These are phyloP conservation scores for Auxenochlorella protothecoides DNA, from an alignment of 139 green algal genomes.

Conservation along the genomic window DNA sequence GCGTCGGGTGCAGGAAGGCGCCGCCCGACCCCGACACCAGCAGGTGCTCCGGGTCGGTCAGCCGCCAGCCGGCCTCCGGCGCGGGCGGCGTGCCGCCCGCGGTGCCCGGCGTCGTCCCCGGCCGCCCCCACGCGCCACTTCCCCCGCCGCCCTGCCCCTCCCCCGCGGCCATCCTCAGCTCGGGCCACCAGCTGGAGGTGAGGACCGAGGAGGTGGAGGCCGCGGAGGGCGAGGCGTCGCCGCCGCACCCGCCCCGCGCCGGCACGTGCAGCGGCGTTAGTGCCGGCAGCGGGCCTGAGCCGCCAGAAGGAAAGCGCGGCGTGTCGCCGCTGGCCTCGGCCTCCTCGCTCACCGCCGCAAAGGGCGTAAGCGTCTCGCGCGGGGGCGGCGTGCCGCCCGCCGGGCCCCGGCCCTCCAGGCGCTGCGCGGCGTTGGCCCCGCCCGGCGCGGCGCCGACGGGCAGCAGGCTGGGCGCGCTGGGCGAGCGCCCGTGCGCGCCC, in stretches of 20 bases:
- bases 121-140: too few relatives aligned
- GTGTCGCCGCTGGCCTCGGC: too few relatives aligned
- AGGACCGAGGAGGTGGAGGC: background rate
- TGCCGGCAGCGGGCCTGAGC: slow-evolving; percentile 4
- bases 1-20: slow-evolving; percentile 81
- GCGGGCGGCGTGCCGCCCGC: too few relatives aligned
- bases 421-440: background rate
- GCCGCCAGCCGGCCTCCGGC: slow-evolving; percentile 17
- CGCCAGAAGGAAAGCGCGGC: too few relatives aligned
- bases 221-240: background rate
- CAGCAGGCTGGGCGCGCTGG: too few relatives aligned
- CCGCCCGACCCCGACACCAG: slow-evolving; percentile 66
- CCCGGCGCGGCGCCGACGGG: too few relatives aligned
- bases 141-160: background rate
- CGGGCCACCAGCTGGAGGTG: slow-evolving; percentile 3
- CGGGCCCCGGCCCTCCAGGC: too few relatives aligned
- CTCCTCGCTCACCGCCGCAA: too few relatives aligned
- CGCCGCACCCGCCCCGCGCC: background rate
- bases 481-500: too few relatives aligned
- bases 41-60: slow-evolving; percentile 71
- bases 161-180: background rate
- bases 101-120: too few relatives aligned
- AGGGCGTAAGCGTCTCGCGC: background rate
- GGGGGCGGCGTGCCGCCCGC: slow-evolving; percentile 8
- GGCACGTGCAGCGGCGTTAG: background rate